These are phyloP conservation scores for Aspergillus sergii DNA, from an alignment of 2,329 filamentous ascomycete genomes.

Conservation along the genomic window DNA sequence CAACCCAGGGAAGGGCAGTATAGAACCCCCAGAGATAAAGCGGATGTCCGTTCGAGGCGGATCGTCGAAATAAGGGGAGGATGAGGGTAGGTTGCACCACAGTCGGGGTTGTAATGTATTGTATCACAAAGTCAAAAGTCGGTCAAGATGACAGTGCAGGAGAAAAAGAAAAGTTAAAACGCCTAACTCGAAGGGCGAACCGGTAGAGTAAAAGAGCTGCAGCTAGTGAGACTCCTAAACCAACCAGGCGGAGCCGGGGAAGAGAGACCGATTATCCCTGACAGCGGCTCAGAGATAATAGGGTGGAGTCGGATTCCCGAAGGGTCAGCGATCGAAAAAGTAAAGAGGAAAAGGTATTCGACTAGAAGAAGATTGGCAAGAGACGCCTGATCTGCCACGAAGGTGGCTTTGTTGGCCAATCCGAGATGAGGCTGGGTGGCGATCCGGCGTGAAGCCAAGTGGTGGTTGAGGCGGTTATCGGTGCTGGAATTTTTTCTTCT, in stretches of 20 bases:
- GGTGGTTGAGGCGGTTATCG: background rate
- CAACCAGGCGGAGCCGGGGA: slow-evolving; percentile 21
- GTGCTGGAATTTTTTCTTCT: background rate
- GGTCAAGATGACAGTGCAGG: slow-evolving; percentile 34
- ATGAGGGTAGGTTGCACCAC: slow-evolving; percentile 31
- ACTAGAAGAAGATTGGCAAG: background rate
- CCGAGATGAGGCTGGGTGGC: slow-evolving; percentile 17
- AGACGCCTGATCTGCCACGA: slow-evolving; percentile 16
- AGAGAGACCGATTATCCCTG: slow-evolving; percentile 19
- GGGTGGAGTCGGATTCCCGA: slow-evolving; percentile 6
- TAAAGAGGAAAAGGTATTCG: background rate
- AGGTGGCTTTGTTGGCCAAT: slow-evolving; percentile 9
- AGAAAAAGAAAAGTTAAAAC: slow-evolving; percentile 22
- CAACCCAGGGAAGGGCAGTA: slow-evolving; percentile 12
- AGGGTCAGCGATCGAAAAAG: slow-evolving; percentile 16
- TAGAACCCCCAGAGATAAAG: slow-evolving; percentile 15
- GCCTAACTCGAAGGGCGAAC: slow-evolving; percentile 23
- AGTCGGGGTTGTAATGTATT: slow-evolving; percentile 33
- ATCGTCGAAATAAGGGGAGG: slow-evolving; percentile 22
- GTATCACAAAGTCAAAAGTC: slow-evolving; percentile 41
- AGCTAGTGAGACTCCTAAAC: slow-evolving; percentile 26
- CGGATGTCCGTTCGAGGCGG: slow-evolving; percentile 15
- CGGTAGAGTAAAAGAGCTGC: slow-evolving; percentile 22
- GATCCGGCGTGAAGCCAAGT: slow-evolving; percentile 13
- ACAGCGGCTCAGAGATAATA: slow-evolving; percentile 11